phyloP scores from a whole-genome alignment of 495 filamentous ascomycete species.

The Penicillium ucsense region DNA sequence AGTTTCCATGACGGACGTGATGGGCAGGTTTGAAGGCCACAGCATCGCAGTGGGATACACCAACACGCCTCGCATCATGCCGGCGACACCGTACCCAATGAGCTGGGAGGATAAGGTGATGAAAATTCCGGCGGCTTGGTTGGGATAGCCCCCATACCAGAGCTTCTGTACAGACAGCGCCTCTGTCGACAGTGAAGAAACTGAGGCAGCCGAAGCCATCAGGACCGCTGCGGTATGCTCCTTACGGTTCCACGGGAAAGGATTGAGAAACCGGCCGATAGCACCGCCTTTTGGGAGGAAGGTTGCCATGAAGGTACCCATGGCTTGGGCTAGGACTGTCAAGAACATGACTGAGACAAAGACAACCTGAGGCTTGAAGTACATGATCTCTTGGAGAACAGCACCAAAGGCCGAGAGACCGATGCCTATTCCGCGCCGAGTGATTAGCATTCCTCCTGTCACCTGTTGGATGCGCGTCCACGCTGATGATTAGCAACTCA shows the following conservation, averaged over 20 bases:
- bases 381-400: conserved; percentile 27
- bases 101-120: conserved; percentile 33
- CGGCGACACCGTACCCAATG: conserved; percentile 31
- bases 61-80: conserved; percentile 6
- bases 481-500: background rate
- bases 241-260: conserved; percentile 29
- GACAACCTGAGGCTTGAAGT: conserved; percentile 39
- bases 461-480: background rate
- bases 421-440: conserved; percentile 8
- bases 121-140: conserved; percentile 27
- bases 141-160: conserved; percentile 32
- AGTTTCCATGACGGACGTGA: conserved; percentile 6
- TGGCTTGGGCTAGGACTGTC: conserved; percentile 27
- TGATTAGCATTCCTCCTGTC: background rate
- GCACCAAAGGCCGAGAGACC: conserved; percentile 25
- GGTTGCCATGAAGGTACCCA: conserved; percentile 23
- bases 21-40: conserved; percentile 10
- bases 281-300: conserved; percentile 25
- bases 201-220: conserved; percentile 33
- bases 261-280: conserved; percentile 28
- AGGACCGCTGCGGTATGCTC: conserved; percentile 36
- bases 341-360: conserved; percentile 33
- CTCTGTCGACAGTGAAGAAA: conserved; percentile 20
- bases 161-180: conserved; percentile 34
- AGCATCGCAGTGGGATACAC: conserved; percentile 13